A percentile compares a stretch with the other conserved stretches of the same genome.
Conservation (phyloP, 192 early-diverging fungal genomes). For the Backusella mclennaniae region DNA sequence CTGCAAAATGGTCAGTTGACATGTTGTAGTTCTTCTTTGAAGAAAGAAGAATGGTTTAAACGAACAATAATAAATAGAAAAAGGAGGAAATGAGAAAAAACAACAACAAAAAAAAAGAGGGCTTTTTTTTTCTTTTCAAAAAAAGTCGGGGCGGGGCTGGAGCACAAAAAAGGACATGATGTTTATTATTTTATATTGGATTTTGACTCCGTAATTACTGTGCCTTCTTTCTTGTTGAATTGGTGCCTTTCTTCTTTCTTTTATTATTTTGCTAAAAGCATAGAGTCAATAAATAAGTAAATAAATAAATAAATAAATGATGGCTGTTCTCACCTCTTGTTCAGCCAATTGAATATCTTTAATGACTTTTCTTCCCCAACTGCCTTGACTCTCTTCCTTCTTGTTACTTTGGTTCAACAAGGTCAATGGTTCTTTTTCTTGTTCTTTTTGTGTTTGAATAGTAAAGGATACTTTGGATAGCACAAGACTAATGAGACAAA, state of each 20-base stretch:
- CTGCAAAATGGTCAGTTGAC: background rate
- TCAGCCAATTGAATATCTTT: background rate
- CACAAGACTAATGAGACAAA: constrained; percentile 56
- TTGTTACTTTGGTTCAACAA: background rate
- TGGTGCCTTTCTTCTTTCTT: too few relatives aligned
- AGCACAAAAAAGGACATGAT: too few relatives aligned
- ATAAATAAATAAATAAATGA: too few relatives aligned
- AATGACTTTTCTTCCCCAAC: background rate
- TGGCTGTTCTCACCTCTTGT: background rate
- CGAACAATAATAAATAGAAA: background rate
- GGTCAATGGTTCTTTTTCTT: background rate
- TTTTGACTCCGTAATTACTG: too few relatives aligned
- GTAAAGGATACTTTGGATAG: constrained; percentile 56
- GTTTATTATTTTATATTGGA: too few relatives aligned
- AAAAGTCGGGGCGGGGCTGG: too few relatives aligned
- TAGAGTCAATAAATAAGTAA: too few relatives aligned
- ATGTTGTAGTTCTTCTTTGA: background rate
- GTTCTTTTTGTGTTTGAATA: constrained; percentile 34
- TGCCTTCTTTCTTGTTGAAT: too few relatives aligned
- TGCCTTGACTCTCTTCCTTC: background rate
- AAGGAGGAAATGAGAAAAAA: background rate
- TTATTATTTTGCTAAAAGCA: background rate
- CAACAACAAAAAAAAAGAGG: background rate
- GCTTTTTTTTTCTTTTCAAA: too few relatives aligned
- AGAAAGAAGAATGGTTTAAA: background rate